Percentiles rank a stretch among this genome's conserved stretches.
Evolutionary conservation across 768 basidiomycete genomes (phyloP).

Genomic region (Suillus luteus): DNA sequence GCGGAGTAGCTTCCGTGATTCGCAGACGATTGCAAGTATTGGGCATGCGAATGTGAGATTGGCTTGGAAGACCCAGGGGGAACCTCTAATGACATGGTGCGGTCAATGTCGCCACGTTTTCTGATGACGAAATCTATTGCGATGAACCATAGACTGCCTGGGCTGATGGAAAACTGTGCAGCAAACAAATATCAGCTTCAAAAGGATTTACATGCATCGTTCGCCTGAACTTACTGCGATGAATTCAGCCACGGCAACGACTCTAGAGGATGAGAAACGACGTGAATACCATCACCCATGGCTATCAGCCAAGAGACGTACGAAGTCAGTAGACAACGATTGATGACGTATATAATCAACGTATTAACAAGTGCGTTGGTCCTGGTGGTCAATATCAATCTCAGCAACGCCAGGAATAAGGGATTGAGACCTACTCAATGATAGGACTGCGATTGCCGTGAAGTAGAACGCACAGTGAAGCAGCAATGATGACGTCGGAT

Average conservation of each 20-base stretch:
- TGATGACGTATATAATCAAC: slow-evolving; percentile 51
- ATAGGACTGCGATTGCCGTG: slow-evolving; percentile 42
- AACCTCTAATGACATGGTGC: slow-evolving; percentile 53
- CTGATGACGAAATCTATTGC: slow-evolving; percentile 53
- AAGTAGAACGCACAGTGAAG: slow-evolving; percentile 43
- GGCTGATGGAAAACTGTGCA: slow-evolving; percentile 41
- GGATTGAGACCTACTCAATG: slow-evolving; percentile 27
- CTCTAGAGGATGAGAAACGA: slow-evolving; percentile 12
- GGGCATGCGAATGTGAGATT: slow-evolving; percentile 29
- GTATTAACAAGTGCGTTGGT: slow-evolving; percentile 44
- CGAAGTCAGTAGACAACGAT: slow-evolving; percentile 52
- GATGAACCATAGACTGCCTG: slow-evolving; percentile 47
- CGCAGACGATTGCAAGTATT: slow-evolving; percentile 42
- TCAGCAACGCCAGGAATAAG: background rate
- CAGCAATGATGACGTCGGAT: slow-evolving; percentile 47
- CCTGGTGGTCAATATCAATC: slow-evolving; percentile 24
- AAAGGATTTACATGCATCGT: background rate
- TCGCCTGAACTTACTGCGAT: slow-evolving; percentile 19
- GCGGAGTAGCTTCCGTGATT: slow-evolving; percentile 40
- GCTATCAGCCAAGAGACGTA: slow-evolving; percentile 26
- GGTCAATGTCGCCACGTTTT: slow-evolving; percentile 49
- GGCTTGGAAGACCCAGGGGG: slow-evolving; percentile 35
- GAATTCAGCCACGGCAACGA: slow-evolving; percentile 25
- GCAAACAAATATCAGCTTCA: background rate
- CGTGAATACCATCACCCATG: background rate